Base-by-base conservation (phyloP, 495 filamentous ascomycete genomes). In the Penicillium psychrofluorescens region DNA sequence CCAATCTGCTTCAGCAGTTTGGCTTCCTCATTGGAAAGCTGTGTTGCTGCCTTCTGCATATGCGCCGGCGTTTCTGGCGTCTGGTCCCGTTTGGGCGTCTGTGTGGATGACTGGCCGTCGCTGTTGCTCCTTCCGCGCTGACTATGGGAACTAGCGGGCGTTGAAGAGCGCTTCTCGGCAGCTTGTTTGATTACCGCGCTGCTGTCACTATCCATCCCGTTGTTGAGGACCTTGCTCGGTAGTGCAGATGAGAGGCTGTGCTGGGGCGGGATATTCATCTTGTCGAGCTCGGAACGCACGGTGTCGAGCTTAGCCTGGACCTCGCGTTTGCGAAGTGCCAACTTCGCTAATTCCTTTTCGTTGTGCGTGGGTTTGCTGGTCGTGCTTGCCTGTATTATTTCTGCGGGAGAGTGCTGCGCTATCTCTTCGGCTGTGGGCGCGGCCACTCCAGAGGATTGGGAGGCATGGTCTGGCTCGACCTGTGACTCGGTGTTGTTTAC, bases 281-380 rank as follows among this genome's bases (percentile, higher is more conserved):
- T 46, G 56, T 69, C 53, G 54, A 68, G 58, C 57, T 75, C 52
- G 40, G 58, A 22, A 35, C 69, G 66, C 36, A 72, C 56, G 36
- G 67, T 59, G 10, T 76, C 63, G 0, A 95, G 66, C 52, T 89
- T 87, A 33, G 81, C 77, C 14, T 89, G 78, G 2, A 87, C 69
- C 44, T 84, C 81, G 33, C 72, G 73, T 46, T 84, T 84, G 45
- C 82, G 79, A 7, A 82, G 71, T 10, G 86, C 75, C 1, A 95
- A 76, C 49, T 90, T 92, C 33, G 68, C 64, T 2, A 95, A 72
- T 8, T 92, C 86, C 47, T 82, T 85, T 29, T 90, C 81, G 46
- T 87, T 71, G 34, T 72, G 71, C 1, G 67, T 62, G n/a, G 62
- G 50, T 30, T 64, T 70, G 50, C 62, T 54, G 8, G 57, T 58